Evolutionary conservation across 441 rosid genomes (phyloP).

Genomic region (Rhodomyrtus psidioides): DNA sequence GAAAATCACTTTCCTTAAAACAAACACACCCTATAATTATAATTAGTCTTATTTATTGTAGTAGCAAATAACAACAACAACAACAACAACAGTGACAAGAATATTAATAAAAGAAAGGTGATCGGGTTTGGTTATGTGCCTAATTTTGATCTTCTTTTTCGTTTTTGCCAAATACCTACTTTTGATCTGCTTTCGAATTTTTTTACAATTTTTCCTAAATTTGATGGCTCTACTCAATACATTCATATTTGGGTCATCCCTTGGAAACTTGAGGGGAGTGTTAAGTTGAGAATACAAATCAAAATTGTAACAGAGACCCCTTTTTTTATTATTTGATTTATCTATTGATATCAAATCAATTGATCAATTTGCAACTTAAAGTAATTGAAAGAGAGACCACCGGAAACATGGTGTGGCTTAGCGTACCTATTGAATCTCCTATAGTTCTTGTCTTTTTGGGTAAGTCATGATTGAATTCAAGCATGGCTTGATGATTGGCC

Average conservation of each 20-base stretch:
- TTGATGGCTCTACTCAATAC: neutral
- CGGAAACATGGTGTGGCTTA: no score
- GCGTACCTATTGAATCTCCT: no score
- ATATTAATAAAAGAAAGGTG: neutral
- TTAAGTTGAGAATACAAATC: neutral
- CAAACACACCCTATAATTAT: no score
- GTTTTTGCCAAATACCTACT: no score
- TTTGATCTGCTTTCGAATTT: neutral
- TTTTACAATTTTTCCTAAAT: neutral
- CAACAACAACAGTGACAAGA: neutral
- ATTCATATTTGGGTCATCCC: neutral
- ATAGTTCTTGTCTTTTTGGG: no score
- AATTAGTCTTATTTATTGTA: no score
- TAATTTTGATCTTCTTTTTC: no score
- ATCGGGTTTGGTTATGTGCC: neutral
- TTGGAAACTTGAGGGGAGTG: neutral
- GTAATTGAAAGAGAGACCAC: no score
- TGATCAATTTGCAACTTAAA: neutral
- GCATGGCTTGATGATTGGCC: no score
- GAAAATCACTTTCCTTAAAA: no score
- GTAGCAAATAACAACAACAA: no score
- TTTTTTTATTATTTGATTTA: neutral
- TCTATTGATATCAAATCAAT: neutral
- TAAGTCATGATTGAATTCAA: no score
- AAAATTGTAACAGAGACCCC: fast-evolving